These are phyloP conservation scores for Penicillium paradoxum DNA, from an alignment of 495 filamentous ascomycete species.

Conservation along the genomic window DNA sequence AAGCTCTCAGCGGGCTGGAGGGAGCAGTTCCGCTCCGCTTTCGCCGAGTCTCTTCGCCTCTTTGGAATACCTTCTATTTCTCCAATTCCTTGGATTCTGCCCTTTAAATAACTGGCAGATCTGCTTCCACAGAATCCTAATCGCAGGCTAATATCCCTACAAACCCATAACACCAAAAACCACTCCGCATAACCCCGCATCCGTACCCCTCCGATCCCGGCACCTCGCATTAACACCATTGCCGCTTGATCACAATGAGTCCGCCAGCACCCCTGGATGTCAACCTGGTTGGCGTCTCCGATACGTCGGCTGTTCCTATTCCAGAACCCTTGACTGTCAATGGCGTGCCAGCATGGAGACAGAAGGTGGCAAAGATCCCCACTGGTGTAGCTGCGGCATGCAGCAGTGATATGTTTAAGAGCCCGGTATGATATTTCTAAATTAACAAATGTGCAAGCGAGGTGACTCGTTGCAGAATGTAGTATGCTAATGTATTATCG, in stretches of 20 bases:
- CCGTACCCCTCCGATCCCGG: conserved; percentile 7
- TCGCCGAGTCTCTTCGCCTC: conserved; percentile 6
- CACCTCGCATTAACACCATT: conserved; percentile 2
- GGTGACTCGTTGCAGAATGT: not conserved
- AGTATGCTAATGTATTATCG: conserved; percentile 4
- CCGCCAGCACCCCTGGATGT: conserved; percentile 40
- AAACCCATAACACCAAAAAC: not conserved
- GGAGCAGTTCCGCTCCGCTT: conserved; percentile 12
- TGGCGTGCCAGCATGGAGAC: conserved; percentile 62
- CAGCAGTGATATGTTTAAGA: conserved; percentile 82
- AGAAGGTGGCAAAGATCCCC: conserved; percentile 60
- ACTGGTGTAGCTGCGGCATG: conserved; percentile 73
- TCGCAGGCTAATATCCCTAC: not conserved
- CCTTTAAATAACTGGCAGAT: not conserved
- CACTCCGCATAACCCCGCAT: conserved; percentile 3
- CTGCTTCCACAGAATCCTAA: not conserved
- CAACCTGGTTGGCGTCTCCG: conserved; percentile 32
- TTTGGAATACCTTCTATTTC: not conserved
- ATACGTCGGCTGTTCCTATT: conserved; percentile 35
- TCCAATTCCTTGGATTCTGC: not conserved
- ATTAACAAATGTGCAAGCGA: not conserved
- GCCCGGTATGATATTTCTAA: conserved; percentile 42
- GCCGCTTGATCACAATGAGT: conserved; percentile 26
- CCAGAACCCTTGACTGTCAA: conserved; percentile 65
- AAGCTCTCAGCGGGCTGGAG: conserved; percentile 11